A percentile compares a stretch with the other conserved stretches of the same genome.
Evolutionary conservation across 2,329 filamentous ascomycete genomes (phyloP).

Genomic region (Fusarium aywerte): DNA sequence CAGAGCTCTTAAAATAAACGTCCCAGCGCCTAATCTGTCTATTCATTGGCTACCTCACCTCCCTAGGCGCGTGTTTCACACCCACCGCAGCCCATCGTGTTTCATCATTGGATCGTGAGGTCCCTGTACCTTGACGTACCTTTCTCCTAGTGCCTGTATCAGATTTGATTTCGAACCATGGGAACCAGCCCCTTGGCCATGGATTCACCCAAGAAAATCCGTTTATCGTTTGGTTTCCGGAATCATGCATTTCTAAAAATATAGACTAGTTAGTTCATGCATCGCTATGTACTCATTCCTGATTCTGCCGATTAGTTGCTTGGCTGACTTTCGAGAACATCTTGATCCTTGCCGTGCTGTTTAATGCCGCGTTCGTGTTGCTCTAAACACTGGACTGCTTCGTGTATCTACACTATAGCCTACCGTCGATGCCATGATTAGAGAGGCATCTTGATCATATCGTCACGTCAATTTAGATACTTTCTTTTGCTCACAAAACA

Average conservation of each 20-base stretch:
- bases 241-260: constrained; percentile 35
- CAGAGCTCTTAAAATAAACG: constrained; percentile 26
- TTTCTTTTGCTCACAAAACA: constrained; percentile 22
- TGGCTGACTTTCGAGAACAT: neutral
- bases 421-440: neutral
- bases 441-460: constrained; percentile 1
- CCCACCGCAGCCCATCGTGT: constrained; percentile 38
- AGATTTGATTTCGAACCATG: constrained; percentile 28
- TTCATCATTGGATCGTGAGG: constrained; percentile 44
- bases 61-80: constrained; percentile 45
- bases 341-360: neutral
- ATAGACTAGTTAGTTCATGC: constrained; percentile 7
- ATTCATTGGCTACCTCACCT: constrained; percentile 43
- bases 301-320: constrained; percentile 4
- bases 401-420: neutral
- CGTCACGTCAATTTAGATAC: constrained; percentile 2
- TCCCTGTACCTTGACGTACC: constrained; percentile 23
- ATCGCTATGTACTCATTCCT: constrained; percentile 11
- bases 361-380: constrained; percentile 6
- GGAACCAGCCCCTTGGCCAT: constrained; percentile 24
- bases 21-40: constrained; percentile 47
- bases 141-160: constrained; percentile 42
- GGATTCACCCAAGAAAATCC: constrained; percentile 10
- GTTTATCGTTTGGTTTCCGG: constrained; percentile 14
- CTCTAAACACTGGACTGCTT: neutral